Evolutionary conservation across 2,329 filamentous ascomycete genomes (phyloP).

Genomic region (Apiospora saccharicola): DNA sequence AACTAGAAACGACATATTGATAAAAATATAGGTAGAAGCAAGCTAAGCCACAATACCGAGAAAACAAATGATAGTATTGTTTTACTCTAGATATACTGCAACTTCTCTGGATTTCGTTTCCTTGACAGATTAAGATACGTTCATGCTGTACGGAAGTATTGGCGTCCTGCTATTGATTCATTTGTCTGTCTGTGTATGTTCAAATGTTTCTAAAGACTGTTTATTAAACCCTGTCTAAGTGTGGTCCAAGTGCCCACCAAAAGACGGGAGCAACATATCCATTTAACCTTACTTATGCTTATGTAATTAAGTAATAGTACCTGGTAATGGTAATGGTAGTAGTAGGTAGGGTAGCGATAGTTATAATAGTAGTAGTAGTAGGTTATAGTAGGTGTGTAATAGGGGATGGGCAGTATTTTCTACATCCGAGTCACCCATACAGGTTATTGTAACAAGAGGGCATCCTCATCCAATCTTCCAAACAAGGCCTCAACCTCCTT

Average conservation of each 20-base stretch:
- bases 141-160: neutral
- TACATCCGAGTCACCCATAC: neutral
- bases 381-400: neutral
- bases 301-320: neutral
- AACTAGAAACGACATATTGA: too few species aligned
- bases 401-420: neutral
- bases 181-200: neutral
- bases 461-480: slow-evolving; percentile 68
- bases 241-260: neutral
- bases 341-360: neutral
- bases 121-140: neutral
- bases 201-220: neutral
- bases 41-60: neutral
- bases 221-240: neutral
- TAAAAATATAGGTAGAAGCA: too few species aligned
- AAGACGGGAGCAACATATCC: neutral
- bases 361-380: neutral
- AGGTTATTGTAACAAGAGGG: slow-evolving; percentile 60
- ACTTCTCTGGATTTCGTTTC: neutral
- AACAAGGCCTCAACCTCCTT: slow-evolving; percentile 69
- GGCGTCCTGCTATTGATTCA: neutral
- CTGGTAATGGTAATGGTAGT: neutral
- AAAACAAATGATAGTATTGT: neutral
- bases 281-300: neutral
- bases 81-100: neutral